Evolutionary conservation across 768 basidiomycete genomes (phyloP).

Genomic region (Rhizopogon vulgaris): DNA sequence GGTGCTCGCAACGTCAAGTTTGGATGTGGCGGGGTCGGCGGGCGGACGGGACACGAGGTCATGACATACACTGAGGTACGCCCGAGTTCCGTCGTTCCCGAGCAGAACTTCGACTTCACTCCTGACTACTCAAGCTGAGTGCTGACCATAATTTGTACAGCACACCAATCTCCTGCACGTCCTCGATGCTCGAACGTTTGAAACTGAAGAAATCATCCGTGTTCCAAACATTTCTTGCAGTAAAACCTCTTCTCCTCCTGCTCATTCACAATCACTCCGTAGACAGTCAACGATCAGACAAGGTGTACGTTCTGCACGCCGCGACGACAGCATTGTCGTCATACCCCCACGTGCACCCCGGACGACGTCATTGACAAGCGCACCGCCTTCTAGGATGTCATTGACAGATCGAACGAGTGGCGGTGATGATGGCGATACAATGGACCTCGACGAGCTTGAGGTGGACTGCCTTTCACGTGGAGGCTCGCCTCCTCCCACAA

Average conservation of each 20-base stretch:
- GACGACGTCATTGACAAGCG: slow-evolving; percentile 10
- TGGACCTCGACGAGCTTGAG: slow-evolving; percentile 31
- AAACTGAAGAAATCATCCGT: slow-evolving; percentile 62
- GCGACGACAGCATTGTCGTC: slow-evolving; percentile 13
- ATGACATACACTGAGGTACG: slow-evolving; percentile 86
- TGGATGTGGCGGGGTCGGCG: slow-evolving; percentile 45
- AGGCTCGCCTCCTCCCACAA: slow-evolving; percentile 35
- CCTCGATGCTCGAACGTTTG: slow-evolving; percentile 83
- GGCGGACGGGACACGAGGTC: slow-evolving; percentile 55
- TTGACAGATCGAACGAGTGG: slow-evolving; percentile 18
- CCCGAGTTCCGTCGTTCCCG: background rate
- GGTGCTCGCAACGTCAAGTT: slow-evolving; percentile 89
- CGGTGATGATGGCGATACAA: slow-evolving; percentile 20
- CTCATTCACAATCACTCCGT: slow-evolving; percentile 2
- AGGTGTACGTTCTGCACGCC: slow-evolving; percentile 26
- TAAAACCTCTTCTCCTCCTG: slow-evolving; percentile 8
- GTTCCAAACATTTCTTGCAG: slow-evolving; percentile 35
- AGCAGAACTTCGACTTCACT: background rate
- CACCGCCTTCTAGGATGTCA: slow-evolving; percentile 10
- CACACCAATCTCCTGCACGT: slow-evolving; percentile 80
- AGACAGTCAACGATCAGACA: slow-evolving; percentile 25
- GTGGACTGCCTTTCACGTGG: slow-evolving; percentile 48
- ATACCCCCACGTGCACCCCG: slow-evolving; percentile 2
- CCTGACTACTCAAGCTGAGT: background rate
- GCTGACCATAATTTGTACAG: slow-evolving; percentile 31